Conservation (phyloP, 768 basidiomycete species). For the Mycena vitilis region DNA sequence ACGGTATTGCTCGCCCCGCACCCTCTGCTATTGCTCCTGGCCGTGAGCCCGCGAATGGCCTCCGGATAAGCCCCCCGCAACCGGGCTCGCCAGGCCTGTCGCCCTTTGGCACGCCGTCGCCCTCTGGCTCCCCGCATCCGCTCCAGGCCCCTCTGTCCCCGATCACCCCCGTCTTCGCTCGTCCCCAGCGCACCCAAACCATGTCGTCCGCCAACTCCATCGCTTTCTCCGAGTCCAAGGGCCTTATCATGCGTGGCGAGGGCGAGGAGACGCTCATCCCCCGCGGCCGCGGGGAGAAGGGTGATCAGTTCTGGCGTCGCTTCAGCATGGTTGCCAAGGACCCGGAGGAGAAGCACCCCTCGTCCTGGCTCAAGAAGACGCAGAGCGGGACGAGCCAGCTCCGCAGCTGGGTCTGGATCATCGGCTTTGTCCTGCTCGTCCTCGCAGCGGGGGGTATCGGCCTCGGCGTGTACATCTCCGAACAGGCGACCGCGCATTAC, state of each 20-base stretch:
- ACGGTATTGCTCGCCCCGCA: constrained; percentile 58
- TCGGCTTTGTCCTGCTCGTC: constrained; percentile 69
- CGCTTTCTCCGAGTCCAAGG: constrained; percentile 44
- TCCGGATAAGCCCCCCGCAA: constrained; percentile 35
- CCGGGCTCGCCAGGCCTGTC: constrained; percentile 44
- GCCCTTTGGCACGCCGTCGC: constrained; percentile 43
- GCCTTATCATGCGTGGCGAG: constrained; percentile 74
- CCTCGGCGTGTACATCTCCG: constrained; percentile 69
- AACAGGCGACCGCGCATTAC: constrained; percentile 59
- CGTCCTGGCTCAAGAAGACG: constrained; percentile 75
- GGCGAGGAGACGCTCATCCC: constrained; percentile 77
- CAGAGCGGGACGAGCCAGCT: constrained; percentile 62
- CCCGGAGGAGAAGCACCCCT: constrained; percentile 52
- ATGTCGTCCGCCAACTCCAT: constrained; percentile 39
- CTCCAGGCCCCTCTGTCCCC: constrained; percentile 82
- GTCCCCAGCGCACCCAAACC: constrained; percentile 61
- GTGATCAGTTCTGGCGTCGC: constrained; percentile 88
- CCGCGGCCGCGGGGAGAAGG: constrained; percentile 70
- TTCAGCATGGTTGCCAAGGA: constrained; percentile 87
- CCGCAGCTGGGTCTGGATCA: constrained; percentile 77
- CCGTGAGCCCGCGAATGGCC: constrained; percentile 39
- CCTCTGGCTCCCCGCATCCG: constrained; percentile 73
- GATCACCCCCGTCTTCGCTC: constrained; percentile 81
- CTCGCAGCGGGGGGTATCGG: constrained; percentile 67
- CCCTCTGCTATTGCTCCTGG: constrained; percentile 53